Base-by-base conservation (phyloP, 148 eudicot species). In the Silene latifolia region DNA sequence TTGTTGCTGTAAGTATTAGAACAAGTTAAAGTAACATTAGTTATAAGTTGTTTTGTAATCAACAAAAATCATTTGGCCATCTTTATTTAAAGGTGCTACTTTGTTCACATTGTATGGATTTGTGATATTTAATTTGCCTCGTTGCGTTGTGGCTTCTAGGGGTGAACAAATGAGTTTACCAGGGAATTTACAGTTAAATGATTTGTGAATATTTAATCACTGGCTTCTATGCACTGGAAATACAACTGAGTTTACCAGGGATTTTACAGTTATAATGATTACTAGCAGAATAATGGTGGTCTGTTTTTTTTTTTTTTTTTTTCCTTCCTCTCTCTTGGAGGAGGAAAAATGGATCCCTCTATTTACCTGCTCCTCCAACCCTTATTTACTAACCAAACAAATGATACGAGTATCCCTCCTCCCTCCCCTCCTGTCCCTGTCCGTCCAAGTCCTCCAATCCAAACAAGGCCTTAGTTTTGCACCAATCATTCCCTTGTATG, bases 1-100 rank as follows among this genome's bases (percentile, higher is more conserved):
- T 92, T 86, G 97, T 83, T 82, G 82, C 93, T 76, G 99, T 94
- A 91, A 88, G 97, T 83, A 67, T 13, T 58, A 62, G 39, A 27
- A 57, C 59, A 32, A 42, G 65, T 32, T 71, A 32, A 42, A 63
- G 23, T 46, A 42, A 25, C 20, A 27, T 15, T 74, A 75, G n/a
- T 63, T 53, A 8, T 32, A 15, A 19, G 72, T 46, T 25, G 24
- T 57, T 78, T 23, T 66, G n/a, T 18, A 57, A 35, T 62, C 14
- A 42, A 39, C 27, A 10, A 24, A 39, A 39, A 39, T 39, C 25
- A n/a, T 20, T 3, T 29, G 66, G 39, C 27, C 3, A 27, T 70
- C 24, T 56, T 53, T 63, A 17, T 47, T 9, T 48, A 15, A 4
- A 67, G 72, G 58, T 53, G 44, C 20, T 51, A 21, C 72, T 14